Evolutionary conservation across 2,329 filamentous ascomycete species (phyloP).

Genomic region (Neurospora sp.): DNA sequence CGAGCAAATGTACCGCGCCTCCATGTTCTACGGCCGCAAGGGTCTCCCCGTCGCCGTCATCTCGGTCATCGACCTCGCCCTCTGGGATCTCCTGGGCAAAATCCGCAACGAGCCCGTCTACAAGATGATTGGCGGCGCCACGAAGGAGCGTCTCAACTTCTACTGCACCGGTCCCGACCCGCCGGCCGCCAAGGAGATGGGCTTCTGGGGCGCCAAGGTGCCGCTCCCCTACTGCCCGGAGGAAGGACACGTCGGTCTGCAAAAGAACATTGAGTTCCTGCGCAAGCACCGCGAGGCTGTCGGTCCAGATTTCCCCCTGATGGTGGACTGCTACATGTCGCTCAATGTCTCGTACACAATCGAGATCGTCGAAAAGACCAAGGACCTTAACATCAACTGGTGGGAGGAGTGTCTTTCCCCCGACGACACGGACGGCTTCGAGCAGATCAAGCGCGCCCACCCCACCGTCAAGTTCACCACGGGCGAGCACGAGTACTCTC

Average conservation of each 20-base stretch:
- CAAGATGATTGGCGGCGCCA: constrained; percentile 87
- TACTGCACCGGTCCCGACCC: constrained; percentile 93
- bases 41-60: constrained; percentile 85
- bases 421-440: constrained; percentile 83
- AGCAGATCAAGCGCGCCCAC: constrained; percentile 81
- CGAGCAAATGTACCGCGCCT: constrained; percentile 92
- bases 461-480: constrained; percentile 90
- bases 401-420: constrained; percentile 92
- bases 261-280: constrained; percentile 85
- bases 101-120: constrained; percentile 88
- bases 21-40: constrained; percentile 95
- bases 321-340: constrained; percentile 97
- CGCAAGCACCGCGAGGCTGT: constrained; percentile 75
- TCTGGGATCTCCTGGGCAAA: constrained; percentile 91
- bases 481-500: constrained; percentile 89
- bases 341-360: constrained; percentile 90
- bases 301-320: constrained; percentile 82
- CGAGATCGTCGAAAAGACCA: constrained; percentile 74
- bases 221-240: constrained; percentile 83
- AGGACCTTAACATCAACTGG: constrained; percentile 87
- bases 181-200: constrained; percentile 68
- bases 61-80: constrained; percentile 83
- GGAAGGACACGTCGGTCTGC: constrained; percentile 70
- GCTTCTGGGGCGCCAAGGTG: constrained; percentile 86
- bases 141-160: constrained; percentile 72